Evolutionary conservation across 2,329 filamentous ascomycete species (phyloP).

Genomic region (Purpureocillium takamizusanense): DNA sequence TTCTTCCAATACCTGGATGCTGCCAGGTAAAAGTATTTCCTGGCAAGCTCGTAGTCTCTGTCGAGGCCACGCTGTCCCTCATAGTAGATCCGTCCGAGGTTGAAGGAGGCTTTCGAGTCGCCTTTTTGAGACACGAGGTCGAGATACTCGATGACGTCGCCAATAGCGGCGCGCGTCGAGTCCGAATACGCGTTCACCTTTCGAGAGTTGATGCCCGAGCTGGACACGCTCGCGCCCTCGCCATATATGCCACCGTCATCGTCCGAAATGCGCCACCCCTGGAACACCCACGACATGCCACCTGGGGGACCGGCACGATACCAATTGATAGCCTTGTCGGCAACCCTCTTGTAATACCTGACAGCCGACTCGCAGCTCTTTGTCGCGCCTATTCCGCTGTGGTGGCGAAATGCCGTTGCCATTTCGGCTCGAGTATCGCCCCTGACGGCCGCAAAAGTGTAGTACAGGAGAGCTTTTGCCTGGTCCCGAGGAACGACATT

Average conservation of each 20-base stretch:
- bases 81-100: conserved; percentile 77
- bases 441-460: conserved; percentile 81
- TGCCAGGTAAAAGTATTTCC: conserved; percentile 73
- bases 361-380: conserved; percentile 79
- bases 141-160: conserved; percentile 90
- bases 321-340: conserved; percentile 85
- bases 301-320: conserved; percentile 85
- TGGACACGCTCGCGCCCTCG: conserved; percentile 84
- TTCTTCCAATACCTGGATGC: conserved; percentile 74
- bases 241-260: conserved; percentile 89
- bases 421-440: conserved; percentile 85
- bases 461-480: conserved; percentile 84
- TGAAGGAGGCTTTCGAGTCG: conserved; percentile 79
- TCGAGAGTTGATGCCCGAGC: conserved; percentile 74
- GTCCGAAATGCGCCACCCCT: conserved; percentile 81
- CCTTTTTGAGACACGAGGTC: conserved; percentile 86
- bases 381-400: conserved; percentile 74
- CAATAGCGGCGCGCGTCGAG: conserved; percentile 67
- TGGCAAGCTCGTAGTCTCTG: conserved; percentile 63
- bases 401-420: conserved; percentile 82
- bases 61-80: conserved; percentile 72
- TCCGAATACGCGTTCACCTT: conserved; percentile 67
- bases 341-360: conserved; percentile 85
- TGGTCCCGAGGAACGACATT: conserved; percentile 75
- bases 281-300: conserved; percentile 65